phyloP scores from a whole-genome alignment of 495 filamentous ascomycete genomes.

The Aspergillus heteromorphus region DNA sequence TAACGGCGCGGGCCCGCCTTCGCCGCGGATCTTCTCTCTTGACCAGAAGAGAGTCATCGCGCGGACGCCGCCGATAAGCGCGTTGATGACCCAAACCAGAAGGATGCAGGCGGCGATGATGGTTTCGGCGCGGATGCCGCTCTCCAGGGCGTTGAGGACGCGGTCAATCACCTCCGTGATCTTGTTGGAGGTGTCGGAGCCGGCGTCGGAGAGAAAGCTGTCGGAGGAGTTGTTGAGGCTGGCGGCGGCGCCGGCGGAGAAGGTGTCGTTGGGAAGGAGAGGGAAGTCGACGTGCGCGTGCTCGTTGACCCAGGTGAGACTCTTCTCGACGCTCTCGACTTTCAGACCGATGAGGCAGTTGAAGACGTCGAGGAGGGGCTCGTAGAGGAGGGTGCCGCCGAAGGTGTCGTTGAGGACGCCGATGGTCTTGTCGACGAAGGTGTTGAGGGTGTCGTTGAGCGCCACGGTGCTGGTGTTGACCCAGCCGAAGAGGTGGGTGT shows the following conservation, averaged over 20 bases:
- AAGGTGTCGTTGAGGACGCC: constrained; percentile 70
- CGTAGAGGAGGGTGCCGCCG: constrained; percentile 67
- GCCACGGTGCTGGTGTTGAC: constrained; percentile 74
- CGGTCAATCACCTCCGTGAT: constrained; percentile 69
- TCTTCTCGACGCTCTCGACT: constrained; percentile 69
- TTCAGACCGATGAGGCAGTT: constrained; percentile 74
- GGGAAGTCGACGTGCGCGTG: constrained; percentile 82
- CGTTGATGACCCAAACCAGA: constrained; percentile 67
- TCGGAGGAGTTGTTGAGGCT: constrained; percentile 53
- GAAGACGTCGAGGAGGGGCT: constrained; percentile 66
- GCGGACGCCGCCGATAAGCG: constrained; percentile 65
- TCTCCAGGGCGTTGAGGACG: constrained; percentile 57
- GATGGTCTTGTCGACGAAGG: constrained; percentile 69
- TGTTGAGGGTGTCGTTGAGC: constrained; percentile 80
- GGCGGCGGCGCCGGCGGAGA: constrained; percentile 70
- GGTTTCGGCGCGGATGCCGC: constrained; percentile 64
- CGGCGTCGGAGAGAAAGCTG: constrained; percentile 70
- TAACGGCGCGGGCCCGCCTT: constrained; percentile 38
- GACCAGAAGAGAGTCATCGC: constrained; percentile 48
- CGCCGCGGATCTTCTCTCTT: constrained; percentile 39
- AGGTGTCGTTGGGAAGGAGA: constrained; percentile 68
- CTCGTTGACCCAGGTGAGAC: constrained; percentile 83
- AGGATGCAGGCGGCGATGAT: constrained; percentile 69
- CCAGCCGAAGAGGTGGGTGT: constrained; percentile 82
- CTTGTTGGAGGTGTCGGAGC: constrained; percentile 64